A percentile compares a stretch with the other conserved stretches of the same genome.
phyloP scores from a whole-genome alignment of 495 filamentous ascomycete genomes.

The Elaphomyces granulatus region DNA sequence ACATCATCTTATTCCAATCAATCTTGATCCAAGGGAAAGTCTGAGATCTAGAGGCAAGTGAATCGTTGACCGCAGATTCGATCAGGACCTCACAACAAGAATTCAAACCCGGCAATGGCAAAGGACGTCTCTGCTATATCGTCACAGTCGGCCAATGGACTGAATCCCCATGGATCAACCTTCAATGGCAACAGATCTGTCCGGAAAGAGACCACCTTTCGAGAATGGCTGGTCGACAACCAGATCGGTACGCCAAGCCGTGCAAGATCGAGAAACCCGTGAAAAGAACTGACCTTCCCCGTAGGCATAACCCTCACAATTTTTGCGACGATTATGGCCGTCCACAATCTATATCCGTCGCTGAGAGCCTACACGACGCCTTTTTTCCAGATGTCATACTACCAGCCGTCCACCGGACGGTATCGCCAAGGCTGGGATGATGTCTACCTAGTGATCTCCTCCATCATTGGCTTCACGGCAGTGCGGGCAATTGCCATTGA shows the following conservation, averaged over 20 bases:
- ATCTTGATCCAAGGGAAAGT: too few species aligned
- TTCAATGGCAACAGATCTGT: conserved; percentile 16
- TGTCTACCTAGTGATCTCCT: conserved; percentile 61
- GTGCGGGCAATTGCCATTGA: conserved; percentile 77
- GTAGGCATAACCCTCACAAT: conserved; percentile 66
- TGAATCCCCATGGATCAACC: conserved; percentile 32
- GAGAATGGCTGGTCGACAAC: conserved; percentile 37
- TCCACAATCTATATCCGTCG: conserved; percentile 66
- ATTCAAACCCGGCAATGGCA: too few species aligned
- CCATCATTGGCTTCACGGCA: conserved; percentile 71
- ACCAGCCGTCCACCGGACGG: conserved; percentile 45
- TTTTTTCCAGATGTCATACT: conserved; percentile 77
- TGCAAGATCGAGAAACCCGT: not conserved
- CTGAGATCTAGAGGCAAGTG: too few species aligned
- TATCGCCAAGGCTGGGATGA: conserved; percentile 72
- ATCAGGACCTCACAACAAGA: too few species aligned
- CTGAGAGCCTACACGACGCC: conserved; percentile 64
- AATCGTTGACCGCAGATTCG: too few species aligned
- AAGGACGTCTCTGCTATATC: conserved; percentile 19
- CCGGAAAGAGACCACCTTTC: conserved; percentile 33
- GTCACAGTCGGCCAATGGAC: conserved; percentile 20
- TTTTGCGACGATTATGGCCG: conserved; percentile 58
- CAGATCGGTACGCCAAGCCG: conserved; percentile 31
- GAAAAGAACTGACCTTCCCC: conserved; percentile 6
- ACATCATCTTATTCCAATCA: too few species aligned